Evolutionary conservation across 2,329 filamentous ascomycete genomes (phyloP).

Genomic region (Verticillium isaacii): DNA sequence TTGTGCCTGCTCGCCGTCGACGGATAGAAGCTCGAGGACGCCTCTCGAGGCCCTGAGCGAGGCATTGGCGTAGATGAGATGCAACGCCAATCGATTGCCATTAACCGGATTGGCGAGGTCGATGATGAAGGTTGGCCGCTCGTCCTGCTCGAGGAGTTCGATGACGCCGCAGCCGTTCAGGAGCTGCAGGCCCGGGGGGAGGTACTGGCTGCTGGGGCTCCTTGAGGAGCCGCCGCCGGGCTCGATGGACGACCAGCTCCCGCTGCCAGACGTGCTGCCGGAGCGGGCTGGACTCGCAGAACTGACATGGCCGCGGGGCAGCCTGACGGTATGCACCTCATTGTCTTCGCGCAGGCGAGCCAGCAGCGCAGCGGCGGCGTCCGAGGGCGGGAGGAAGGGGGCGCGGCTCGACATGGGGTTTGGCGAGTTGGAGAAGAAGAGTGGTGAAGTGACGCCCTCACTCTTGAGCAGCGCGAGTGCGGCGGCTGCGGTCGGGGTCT

Average conservation of each 20-base stretch:
- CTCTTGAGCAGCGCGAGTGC: slow-evolving; percentile 16
- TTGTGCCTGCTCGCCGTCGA: slow-evolving; percentile 38
- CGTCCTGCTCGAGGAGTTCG: slow-evolving; percentile 72
- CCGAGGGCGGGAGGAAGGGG: slow-evolving; percentile 30
- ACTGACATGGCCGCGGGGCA: slow-evolving; percentile 49
- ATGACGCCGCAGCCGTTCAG: slow-evolving; percentile 62
- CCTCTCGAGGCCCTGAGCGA: slow-evolving; percentile 55
- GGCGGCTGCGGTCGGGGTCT: slow-evolving; percentile 12
- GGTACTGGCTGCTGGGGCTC: slow-evolving; percentile 46
- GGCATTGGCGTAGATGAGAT: slow-evolving; percentile 64
- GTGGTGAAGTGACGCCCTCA: slow-evolving; percentile 40
- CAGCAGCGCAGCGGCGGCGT: slow-evolving; percentile 42
- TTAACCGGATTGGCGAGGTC: slow-evolving; percentile 59
- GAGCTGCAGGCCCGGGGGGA: slow-evolving; percentile 45
- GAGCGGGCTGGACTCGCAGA: slow-evolving; percentile 42
- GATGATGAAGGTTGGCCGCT: slow-evolving; percentile 71
- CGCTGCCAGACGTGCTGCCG: slow-evolving; percentile 43
- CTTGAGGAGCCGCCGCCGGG: slow-evolving; percentile 37
- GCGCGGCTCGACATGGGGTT: slow-evolving; percentile 29
- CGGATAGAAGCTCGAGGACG: slow-evolving; percentile 52
- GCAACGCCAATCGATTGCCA: slow-evolving; percentile 46
- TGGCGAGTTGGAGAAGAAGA: slow-evolving; percentile 46
- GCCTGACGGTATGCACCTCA: slow-evolving; percentile 46
- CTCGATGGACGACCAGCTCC: slow-evolving; percentile 45
- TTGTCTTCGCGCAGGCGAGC: slow-evolving; percentile 38